These are phyloP conservation scores for Pycnococcus provasolii DNA, from an alignment of 139 green algal species.

Conservation along the genomic window DNA sequence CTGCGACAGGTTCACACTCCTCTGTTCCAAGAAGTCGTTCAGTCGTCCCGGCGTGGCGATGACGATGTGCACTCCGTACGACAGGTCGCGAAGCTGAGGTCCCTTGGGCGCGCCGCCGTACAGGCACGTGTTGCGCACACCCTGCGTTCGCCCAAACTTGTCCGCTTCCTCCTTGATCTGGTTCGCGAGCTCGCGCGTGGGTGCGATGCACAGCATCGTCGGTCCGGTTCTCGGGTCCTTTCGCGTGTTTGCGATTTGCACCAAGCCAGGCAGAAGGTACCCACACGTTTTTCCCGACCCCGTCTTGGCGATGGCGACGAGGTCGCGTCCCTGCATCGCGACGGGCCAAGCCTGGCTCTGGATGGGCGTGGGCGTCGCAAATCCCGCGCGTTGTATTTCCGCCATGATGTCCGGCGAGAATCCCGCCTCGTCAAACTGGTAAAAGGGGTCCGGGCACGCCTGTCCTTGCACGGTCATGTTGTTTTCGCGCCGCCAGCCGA, in stretches of 20 bases:
- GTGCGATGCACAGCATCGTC: slow-evolving; percentile 68
- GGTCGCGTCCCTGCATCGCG: slow-evolving; percentile 59
- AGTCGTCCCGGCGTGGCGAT: slow-evolving; percentile 84
- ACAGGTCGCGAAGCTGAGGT: slow-evolving; percentile 67
- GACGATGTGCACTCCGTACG: slow-evolving; percentile 60
- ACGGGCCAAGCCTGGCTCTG: slow-evolving; percentile 75
- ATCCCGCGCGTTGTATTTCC: slow-evolving; percentile 61
- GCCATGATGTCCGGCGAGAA: slow-evolving; percentile 60
- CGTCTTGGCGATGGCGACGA: slow-evolving; percentile 78
- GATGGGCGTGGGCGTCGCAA: slow-evolving; percentile 67
- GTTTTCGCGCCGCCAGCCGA: slow-evolving; percentile 44
- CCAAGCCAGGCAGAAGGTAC: slow-evolving; percentile 69
- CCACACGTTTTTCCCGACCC: slow-evolving; percentile 73
- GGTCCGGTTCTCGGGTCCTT: slow-evolving; percentile 36
- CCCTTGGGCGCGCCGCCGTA: slow-evolving; percentile 82
- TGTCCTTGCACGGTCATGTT: slow-evolving; percentile 42
- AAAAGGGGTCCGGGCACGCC: slow-evolving; percentile 39
- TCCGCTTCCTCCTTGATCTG: slow-evolving; percentile 80
- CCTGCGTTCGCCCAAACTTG: slow-evolving; percentile 67
- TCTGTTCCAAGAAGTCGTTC: slow-evolving; percentile 77
- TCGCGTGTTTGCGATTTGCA: slow-evolving; percentile 54
- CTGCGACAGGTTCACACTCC: slow-evolving; percentile 31
- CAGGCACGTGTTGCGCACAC: slow-evolving; percentile 67
- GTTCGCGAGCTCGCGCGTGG: slow-evolving; percentile 80
- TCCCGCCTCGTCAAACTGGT: slow-evolving; percentile 58